Evolutionary conservation across 768 basidiomycete species (phyloP), one percentile per base, ranked within the genome.

Genomic region (Pulveroboletus ravenelii): DNA sequence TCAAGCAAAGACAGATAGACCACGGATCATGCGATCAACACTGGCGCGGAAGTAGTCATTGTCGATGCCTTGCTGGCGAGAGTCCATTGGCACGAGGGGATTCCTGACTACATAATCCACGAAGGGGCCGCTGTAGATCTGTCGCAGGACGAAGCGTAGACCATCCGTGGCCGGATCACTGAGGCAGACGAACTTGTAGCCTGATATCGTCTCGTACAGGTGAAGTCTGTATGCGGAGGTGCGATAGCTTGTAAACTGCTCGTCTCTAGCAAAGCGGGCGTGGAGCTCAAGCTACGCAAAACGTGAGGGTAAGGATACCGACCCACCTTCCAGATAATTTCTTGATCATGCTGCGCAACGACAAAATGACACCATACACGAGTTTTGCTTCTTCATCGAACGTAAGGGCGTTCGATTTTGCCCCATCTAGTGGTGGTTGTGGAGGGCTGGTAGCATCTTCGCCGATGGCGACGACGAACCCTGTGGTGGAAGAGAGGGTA

Each of bases 381-480:
- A 99, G 78, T 65, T 99, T 99, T 1, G 87, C 86, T 68, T 99
- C 95, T 67, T 99, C 96, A 63, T 99, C 96, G 59, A 99, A 98
- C 6, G 95, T 76, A 17, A 99, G 73, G 4, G 81, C 75, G 53
- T 72, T 79, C 10, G 76, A 72, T 27, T 64, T 56, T n/a, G 72
- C 57, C 1, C 42, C 18, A 2, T 62, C 61, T 0, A 47, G 18
- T 9, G 45, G 40, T 23, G 63, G 5, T 9, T 53, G 58, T 2
- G 51, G 35, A 23, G 20, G 20, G 20, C 20, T 23, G 62, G 53
- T 4, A 67, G 56, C 36, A 58, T 83, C 80, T 68, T 75, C 69
- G 50, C 68, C 70, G 38, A 75, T 70, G 3, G 88, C 87, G 25
- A 90, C 78, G 45, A 89, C 80, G 44, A 87, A 71, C 6, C 88